A percentile compares a stretch with the other conserved stretches of the same genome.
phyloP scores from a whole-genome alignment of 2,329 filamentous ascomycete genomes.

The Cercospora canescens region DNA sequence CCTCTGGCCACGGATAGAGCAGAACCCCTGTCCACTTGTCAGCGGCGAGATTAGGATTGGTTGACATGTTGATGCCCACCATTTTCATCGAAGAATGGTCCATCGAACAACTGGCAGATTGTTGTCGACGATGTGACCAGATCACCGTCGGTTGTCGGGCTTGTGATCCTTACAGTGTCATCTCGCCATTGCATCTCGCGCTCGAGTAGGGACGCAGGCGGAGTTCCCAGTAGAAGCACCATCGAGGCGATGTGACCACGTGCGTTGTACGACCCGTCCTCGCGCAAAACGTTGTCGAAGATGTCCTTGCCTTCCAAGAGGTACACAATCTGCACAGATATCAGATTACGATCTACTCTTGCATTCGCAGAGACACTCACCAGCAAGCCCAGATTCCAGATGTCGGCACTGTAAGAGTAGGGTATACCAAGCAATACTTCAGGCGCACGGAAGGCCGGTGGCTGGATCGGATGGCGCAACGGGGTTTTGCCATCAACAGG shows the following conservation, averaged over 20 bases:
- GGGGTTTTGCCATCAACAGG: not conserved
- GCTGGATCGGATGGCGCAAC: not conserved
- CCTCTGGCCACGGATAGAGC: no score
- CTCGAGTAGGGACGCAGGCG: not conserved
- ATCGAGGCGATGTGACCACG: not conserved
- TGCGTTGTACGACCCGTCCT: not conserved
- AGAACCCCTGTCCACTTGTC: no score
- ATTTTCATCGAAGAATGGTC: not conserved
- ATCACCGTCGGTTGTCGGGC: not conserved
- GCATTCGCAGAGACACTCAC: not conserved
- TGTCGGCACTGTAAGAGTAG: not conserved
- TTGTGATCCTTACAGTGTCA: no score
- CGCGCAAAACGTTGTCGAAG: not conserved
- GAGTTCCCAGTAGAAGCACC: not conserved
- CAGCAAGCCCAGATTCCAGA: not conserved
- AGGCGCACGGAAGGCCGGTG: not conserved
- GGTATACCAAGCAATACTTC: not conserved
- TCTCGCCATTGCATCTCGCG: not conserved
- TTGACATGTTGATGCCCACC: not conserved
- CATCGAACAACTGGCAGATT: not conserved
- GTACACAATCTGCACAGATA: not conserved
- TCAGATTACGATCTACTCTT: not conserved
- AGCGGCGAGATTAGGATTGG: not conserved
- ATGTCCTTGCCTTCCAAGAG: not conserved
- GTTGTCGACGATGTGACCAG: not conserved